Evolutionary conservation across 495 filamentous ascomycete genomes (phyloP).

Genomic region (Parmelia sp.): DNA sequence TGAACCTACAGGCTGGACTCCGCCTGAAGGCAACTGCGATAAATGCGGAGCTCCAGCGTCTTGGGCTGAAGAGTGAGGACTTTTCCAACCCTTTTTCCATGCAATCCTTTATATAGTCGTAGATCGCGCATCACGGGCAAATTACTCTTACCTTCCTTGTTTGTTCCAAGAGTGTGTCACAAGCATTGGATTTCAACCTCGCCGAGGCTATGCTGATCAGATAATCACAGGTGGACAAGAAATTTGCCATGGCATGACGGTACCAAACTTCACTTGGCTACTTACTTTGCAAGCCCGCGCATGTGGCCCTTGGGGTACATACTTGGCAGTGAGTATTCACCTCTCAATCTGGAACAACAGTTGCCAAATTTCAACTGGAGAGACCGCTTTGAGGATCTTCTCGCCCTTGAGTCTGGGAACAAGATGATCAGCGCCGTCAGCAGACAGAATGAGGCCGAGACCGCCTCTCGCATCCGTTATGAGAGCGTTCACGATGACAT

Average conservation of each 20-base stretch:
- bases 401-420: neutral
- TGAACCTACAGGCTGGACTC: neutral
- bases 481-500: neutral
- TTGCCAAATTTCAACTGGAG: neutral
- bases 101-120: neutral
- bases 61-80: neutral
- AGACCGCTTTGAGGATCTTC: neutral
- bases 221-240: neutral
- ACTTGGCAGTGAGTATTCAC: neutral
- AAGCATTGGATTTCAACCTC: neutral
- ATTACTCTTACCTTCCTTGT: neutral
- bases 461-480: neutral
- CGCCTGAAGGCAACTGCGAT: neutral
- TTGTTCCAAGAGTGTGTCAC: neutral
- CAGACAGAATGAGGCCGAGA: neutral
- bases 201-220: neutral
- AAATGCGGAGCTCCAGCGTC: neutral
- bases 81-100: neutral
- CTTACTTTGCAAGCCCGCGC: slow-evolving; percentile 1
- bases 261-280: neutral
- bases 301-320: slow-evolving; percentile 3
- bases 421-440: slow-evolving; percentile 3
- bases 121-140: neutral
- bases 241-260: neutral
- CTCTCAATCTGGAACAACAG: neutral